These are phyloP conservation scores for Solanum chilense DNA, from an alignment of 257 asterid genomes.

Conservation along the genomic window DNA sequence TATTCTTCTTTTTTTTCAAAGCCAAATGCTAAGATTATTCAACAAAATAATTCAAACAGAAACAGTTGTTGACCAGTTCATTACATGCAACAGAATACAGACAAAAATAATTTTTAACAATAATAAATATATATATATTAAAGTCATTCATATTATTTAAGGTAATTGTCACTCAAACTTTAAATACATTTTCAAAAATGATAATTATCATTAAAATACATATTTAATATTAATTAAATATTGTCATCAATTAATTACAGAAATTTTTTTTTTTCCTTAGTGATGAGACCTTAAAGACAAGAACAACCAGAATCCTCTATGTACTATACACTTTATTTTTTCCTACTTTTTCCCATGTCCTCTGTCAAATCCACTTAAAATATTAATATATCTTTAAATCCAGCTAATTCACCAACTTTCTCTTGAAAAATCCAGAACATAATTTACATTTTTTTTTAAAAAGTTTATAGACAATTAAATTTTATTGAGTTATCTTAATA, in stretches of 20 bases:
- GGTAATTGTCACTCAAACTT: too few relatives aligned
- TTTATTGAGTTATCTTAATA: not conserved
- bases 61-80: not conserved
- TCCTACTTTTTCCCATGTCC: not conserved
- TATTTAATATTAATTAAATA: too few relatives aligned
- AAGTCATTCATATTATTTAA: too few relatives aligned
- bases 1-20: not conserved
- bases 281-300: not conserved
- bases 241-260: too few relatives aligned
- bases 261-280: too few relatives aligned
- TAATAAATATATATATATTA: too few relatives aligned
- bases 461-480: not conserved
- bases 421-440: not conserved
- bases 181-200: too few relatives aligned
- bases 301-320: not conserved
- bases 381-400: not conserved
- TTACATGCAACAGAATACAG: not conserved
- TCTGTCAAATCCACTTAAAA: not conserved
- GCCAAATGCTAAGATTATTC: not conserved
- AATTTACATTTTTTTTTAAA: not conserved
- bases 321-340: not conserved
- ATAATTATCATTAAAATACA: rapidly evolving
- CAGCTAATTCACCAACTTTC: not conserved
- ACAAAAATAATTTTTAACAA: too few relatives aligned
- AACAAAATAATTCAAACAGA: not conserved